A percentile compares a stretch with the other conserved stretches of the same genome.
Evolutionary conservation across 1,284 basidiomycete species (phyloP).

Genomic region (Tetrapyrgos nigripes): DNA sequence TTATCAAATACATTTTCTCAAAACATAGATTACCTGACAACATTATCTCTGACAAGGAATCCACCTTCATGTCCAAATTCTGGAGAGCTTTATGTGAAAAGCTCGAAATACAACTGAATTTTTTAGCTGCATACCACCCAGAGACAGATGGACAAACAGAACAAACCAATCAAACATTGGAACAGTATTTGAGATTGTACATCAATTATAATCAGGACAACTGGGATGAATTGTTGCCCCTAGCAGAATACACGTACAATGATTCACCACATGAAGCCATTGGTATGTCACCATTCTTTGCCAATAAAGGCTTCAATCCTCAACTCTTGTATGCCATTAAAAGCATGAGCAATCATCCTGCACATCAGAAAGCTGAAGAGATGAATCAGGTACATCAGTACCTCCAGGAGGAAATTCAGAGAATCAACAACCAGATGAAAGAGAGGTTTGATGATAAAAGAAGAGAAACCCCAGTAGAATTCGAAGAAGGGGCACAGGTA

Average conservation of each 20-base stretch:
- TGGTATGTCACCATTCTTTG: background rate
- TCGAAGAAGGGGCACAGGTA: background rate
- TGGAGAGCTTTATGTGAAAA: too few relatives aligned
- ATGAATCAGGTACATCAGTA: background rate
- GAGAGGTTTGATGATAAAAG: background rate
- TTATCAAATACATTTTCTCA: slow-evolving; percentile 5
- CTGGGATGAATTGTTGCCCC: background rate
- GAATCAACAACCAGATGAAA: background rate
- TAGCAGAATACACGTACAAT: background rate
- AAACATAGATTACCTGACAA: slow-evolving; percentile 12
- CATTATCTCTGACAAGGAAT: too few relatives aligned
- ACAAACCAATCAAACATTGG: too few relatives aligned
- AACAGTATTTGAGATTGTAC: too few relatives aligned
- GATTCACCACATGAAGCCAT: background rate
- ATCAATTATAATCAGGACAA: background rate
- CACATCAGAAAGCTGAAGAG: too few relatives aligned
- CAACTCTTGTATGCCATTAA: too few relatives aligned
- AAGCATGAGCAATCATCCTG: too few relatives aligned
- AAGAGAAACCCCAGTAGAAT: background rate
- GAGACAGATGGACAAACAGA: too few relatives aligned
- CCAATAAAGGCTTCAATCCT: background rate
- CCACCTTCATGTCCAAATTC: too few relatives aligned
- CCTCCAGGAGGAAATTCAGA: background rate
- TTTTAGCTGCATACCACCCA: too few relatives aligned
- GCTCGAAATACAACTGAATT: too few relatives aligned